Percentiles rank a stretch among this genome's conserved stretches.
Conservation (phyloP, 331 rosid genomes). For the Malus hybrid region DNA sequence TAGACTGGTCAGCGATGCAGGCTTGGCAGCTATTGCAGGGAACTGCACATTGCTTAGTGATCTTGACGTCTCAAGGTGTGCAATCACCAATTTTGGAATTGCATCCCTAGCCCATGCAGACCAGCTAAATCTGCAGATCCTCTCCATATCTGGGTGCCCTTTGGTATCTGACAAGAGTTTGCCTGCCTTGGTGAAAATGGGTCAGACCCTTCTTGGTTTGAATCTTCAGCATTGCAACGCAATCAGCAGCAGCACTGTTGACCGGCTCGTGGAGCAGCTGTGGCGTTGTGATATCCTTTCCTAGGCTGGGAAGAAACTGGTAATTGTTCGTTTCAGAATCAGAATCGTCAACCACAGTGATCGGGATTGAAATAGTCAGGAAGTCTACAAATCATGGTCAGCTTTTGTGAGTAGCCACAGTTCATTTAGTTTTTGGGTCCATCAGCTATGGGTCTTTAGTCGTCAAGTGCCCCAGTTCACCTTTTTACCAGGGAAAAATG, state of each 20-base stretch:
- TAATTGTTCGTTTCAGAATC: background rate
- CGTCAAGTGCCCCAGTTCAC: slow-evolving; percentile 36
- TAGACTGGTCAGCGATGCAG: slow-evolving; percentile 38
- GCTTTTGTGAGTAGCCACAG: slow-evolving; percentile 33
- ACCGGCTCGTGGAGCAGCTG: slow-evolving; percentile 45
- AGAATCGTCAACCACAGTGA: background rate
- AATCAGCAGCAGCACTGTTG: slow-evolving; percentile 44
- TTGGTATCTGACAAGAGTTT: slow-evolving; percentile 58
- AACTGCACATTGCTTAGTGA: slow-evolving; percentile 57
- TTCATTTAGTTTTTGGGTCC: slow-evolving; percentile 77
- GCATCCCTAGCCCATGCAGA: slow-evolving; percentile 45
- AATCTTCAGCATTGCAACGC: slow-evolving; percentile 67
- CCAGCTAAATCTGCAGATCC: slow-evolving; percentile 52
- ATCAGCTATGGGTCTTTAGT: slow-evolving; percentile 64
- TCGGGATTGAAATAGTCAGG: slow-evolving; percentile 15
- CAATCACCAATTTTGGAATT: slow-evolving; percentile 61
- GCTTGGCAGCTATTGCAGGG: slow-evolving; percentile 58
- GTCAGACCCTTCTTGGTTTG: slow-evolving; percentile 62
- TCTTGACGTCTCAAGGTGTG: slow-evolving; percentile 67
- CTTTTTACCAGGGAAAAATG: slow-evolving; percentile 61
- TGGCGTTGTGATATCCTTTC: slow-evolving; percentile 73
- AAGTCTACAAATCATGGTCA: slow-evolving; percentile 28
- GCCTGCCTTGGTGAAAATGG: slow-evolving; percentile 48
- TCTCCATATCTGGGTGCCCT: slow-evolving; percentile 64
- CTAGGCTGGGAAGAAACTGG: slow-evolving; percentile 21